Base-by-base conservation (phyloP, 176 grass and related monocot species). In the Zea luxurians region DNA sequence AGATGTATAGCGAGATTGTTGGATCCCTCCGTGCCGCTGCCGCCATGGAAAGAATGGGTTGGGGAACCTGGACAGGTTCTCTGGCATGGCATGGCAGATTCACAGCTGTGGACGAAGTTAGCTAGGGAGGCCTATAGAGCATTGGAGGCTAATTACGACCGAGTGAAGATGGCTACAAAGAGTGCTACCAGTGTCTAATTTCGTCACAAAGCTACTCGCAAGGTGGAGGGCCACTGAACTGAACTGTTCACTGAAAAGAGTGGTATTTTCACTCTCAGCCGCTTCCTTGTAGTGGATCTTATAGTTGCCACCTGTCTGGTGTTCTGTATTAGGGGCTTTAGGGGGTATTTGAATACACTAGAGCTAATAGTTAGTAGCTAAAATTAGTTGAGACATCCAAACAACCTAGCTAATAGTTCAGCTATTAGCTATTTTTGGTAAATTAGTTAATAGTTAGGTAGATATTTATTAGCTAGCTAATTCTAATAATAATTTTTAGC, bases 1-100 rank as follows among this genome's bases (percentile, higher is more conserved):
- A 7, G 85, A 99, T 64, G 11, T 96, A 63, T 96, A 63, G 89
- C 77, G 52, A 90, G 88, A 9, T 96, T 88, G 75, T 83, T 96
- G 66, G 92, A 91, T 41, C 66, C 64, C 6, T 85, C 82, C 68
- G 70, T 87, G 27, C 27, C 27, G 27, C 27, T 27, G 59, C 78
- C 83, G 13, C 96, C 90, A 10, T 99, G 92, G 96, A 80, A 95
- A 10, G 90, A 99, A 48, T 99, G 96, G 96, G 96, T 72, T 89
- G 44, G 90, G 93, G 46, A 99, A 99, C 59, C 67, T 93, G 67
- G 96, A 93, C 40, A 65, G 37, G 35, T 87, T 89, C 71, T 27
- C 27, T 27, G 27, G 80, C 86, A n/a, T 0, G 40, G 83, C 78
- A 95, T 99, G 80, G 65, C 86, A 2, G 83, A 99, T 52, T 52